Base-by-base conservation (phyloP, 2,329 filamentous ascomycete species). In the Penicillium olsonii region DNA sequence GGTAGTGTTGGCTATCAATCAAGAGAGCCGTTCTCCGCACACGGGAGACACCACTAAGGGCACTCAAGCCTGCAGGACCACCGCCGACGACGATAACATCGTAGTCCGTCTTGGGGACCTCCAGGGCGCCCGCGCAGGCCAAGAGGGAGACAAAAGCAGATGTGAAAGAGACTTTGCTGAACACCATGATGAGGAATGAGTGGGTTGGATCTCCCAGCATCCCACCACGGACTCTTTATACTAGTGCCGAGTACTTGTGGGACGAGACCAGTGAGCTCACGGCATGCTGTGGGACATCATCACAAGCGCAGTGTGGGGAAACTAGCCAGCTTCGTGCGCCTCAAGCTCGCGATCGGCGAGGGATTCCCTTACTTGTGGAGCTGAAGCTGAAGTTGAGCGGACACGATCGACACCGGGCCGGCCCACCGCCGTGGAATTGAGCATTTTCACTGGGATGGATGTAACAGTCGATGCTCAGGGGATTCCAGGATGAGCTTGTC, bases 51-150 rank as follows among this genome's bases (percentile, higher is more conserved):
- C 77, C 81, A 48, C 81, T 84, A 42, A 82, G 56, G 2, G 76
- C 77, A 40, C 71, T 74, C 2, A 84, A 74, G 0, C 82, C 82
- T 0, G 81, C 68, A 2, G 82, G 82, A 1, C 82, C 82, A 29
- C 82, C 82, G 4, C 82, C 82, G 5, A 84, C 69, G 31, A 84
- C 69, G 35, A 84, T 74, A 48, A 76, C 80, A 67, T 84, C 82
- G 57, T 79, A 83, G 50, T 69, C 64, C 3, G 63, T 67, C 20
- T 61, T 45, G 6, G 66, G 65, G 12, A 67, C 47, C 6, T 58
- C 48, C 10, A 56, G 55, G 2, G 65, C 62, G 5, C 59, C 45
- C 5, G 50, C 56, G 15, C 61, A 41, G 9, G 56, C 53, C 18
- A 60, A 18, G 17, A 61, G 48, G 9, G 63, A 56, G 35, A 69